Evolutionary conservation across 1,284 basidiomycete species (phyloP), one percentile per base, ranked within the genome.

Genomic region (Papiliotrema terrestris): DNA sequence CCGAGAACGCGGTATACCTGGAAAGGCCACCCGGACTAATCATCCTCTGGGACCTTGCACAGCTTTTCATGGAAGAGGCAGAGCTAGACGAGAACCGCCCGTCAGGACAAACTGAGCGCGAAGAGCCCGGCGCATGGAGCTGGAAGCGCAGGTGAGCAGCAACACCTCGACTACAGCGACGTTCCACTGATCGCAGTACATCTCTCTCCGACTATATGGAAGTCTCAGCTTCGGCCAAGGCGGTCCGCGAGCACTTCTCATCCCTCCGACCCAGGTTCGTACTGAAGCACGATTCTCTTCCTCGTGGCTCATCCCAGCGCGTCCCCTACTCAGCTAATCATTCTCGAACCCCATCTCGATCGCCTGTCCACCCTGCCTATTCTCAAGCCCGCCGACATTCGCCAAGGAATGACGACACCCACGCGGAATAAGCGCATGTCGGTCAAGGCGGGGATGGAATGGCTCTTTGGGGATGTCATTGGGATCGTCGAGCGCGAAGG

Each of bases 141-240:
- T 51, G 43, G 19, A 38, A 29, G 22, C 42, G 14, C 2, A 42
- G 41, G 50, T 51, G 42, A 37, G 41, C 32, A 3, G 3, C 4
- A 13, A 19, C 8, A 4, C 19, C 14, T 42, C 35, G 14, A 6
- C 9, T n/a, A 3, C n/a, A 13, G 19, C 19, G 22, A n/a, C 17
- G 8, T 6, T 11, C 2, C n/a, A 23, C n/a, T 41, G 25, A 43
- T 17, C 8, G 17, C 49, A 74, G 70, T 1, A 54, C 60, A 2
- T 58, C 58, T 19, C 57, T 70, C 8, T 57, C 65, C 17, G 61
- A 64, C 37, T 74, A 74, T 45, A 61, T 74, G 46, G 63, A 67
- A 25, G 13, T 71, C 14, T 48, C 71, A 2, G 44, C 69, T 13
- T 64, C 65, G 1, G 58, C 63, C 5, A 55, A 57, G 44, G 54